These are phyloP conservation scores for Pythium periplocum DNA, from an alignment of 352 stramenopile species.

Conservation along the genomic window DNA sequence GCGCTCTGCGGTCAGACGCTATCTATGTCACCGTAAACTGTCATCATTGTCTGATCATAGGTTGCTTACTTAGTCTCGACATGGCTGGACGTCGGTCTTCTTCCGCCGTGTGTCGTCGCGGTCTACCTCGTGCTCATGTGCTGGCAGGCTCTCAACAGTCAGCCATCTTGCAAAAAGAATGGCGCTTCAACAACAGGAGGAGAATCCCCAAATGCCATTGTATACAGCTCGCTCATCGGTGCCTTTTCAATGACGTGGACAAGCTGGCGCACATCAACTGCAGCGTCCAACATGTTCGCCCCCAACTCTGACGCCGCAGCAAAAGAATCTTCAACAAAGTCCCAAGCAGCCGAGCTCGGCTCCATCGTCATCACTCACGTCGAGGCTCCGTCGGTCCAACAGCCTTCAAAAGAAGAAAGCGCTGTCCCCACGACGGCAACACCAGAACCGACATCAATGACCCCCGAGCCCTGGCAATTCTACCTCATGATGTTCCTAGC, in stretches of 20 bases:
- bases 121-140: slow-evolving; percentile 72
- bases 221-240: slow-evolving; percentile 44
- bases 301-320: neutral
- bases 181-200: neutral
- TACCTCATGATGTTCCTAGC: slow-evolving; percentile 91
- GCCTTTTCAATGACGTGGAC: slow-evolving; percentile 66
- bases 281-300: slow-evolving; percentile 52
- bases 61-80: slow-evolving; percentile 32
- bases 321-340: no score
- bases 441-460: slow-evolving; percentile 5
- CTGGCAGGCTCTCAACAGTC: slow-evolving; percentile 66
- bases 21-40: neutral
- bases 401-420: no score
- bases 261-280: slow-evolving; percentile 61
- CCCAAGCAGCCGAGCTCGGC: no score
- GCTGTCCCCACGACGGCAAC: no score
- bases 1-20: slow-evolving; percentile 43
- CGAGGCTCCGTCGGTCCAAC: no score
- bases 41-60: no score
- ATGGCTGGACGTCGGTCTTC: slow-evolving; percentile 66
- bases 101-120: slow-evolving; percentile 70
- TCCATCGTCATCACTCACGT: no score
- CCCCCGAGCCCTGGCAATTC: slow-evolving; percentile 89
- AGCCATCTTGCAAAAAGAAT: slow-evolving; percentile 33
- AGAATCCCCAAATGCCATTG: slow-evolving; percentile 15